Conservation (phyloP, 129 eudicot species). For the Erigeron canadensis region DNA sequence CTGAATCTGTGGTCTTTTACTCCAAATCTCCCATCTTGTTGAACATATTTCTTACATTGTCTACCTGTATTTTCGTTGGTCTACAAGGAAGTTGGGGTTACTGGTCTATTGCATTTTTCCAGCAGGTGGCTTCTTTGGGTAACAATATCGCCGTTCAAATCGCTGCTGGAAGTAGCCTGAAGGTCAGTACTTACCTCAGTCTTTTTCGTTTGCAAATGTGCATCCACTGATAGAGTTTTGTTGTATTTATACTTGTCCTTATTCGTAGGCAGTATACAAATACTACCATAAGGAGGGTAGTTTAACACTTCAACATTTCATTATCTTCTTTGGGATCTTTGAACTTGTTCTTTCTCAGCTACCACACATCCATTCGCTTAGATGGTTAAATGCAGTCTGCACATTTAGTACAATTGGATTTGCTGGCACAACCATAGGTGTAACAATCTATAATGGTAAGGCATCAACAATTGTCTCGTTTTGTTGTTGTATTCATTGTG, state of each 20-base stretch:
- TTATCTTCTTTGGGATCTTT: conserved; percentile 46
- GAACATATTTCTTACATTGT: background rate
- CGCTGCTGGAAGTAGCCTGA: conserved; percentile 58
- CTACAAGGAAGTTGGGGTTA: conserved; percentile 57
- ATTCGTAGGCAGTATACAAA: conserved; percentile 54
- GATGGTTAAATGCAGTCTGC: conserved; percentile 55
- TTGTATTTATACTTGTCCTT: background rate
- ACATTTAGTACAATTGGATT: conserved; percentile 50
- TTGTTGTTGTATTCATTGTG: background rate
- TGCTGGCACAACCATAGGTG: conserved; percentile 53
- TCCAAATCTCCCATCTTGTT: too few species aligned
- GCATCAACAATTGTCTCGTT: background rate
- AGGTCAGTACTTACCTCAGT: conserved; percentile 27
- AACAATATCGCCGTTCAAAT: conserved; percentile 66
- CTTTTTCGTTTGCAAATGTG: background rate
- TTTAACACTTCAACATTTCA: conserved; percentile 50
- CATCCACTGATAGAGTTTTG: background rate
- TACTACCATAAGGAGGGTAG: conserved; percentile 45
- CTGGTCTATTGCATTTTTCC: conserved; percentile 63
- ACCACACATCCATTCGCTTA: conserved; percentile 47
- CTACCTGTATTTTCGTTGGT: conserved; percentile 18
- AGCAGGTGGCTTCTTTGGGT: conserved; percentile 70
- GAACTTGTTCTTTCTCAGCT: conserved; percentile 56
- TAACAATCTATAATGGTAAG: conserved; percentile 49
- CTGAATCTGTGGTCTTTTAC: too few species aligned